Evolutionary conservation across 306 rosid genomes (phyloP).

Genomic region (Styphnolobium japonicum): DNA sequence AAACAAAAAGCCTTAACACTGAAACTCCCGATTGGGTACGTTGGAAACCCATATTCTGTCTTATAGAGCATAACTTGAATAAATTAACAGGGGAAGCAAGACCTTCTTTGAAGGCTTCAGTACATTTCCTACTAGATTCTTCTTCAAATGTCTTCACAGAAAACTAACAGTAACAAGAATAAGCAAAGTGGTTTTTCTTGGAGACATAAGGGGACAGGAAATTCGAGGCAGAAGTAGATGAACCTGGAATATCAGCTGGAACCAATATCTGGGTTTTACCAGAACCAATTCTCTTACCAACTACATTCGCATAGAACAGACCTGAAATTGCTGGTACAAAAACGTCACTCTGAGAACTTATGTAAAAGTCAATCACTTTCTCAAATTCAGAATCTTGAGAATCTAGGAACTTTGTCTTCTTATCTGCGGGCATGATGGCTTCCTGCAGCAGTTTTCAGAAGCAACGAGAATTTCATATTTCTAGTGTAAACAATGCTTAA

Average conservation of each 20-base stretch:
- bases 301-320: slow-evolving; percentile 78
- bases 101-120: slow-evolving; percentile 34
- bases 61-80: slow-evolving; percentile 7
- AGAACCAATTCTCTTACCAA: slow-evolving; percentile 73
- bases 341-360: slow-evolving; percentile 63
- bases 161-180: slow-evolving; percentile 66
- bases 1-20: background rate
- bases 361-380: slow-evolving; percentile 67
- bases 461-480: background rate
- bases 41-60: slow-evolving; percentile 9
- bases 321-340: slow-evolving; percentile 83
- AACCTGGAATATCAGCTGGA: slow-evolving; percentile 51
- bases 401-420: slow-evolving; percentile 54
- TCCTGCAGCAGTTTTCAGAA: slow-evolving; percentile 51
- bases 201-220: slow-evolving; percentile 65
- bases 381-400: slow-evolving; percentile 61
- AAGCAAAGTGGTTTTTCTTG: slow-evolving; percentile 79
- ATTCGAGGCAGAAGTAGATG: slow-evolving; percentile 47
- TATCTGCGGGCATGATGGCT: slow-evolving; percentile 72
- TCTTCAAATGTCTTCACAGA: background rate
- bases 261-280: slow-evolving; percentile 72
- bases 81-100: slow-evolving; percentile 14
- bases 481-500: background rate
- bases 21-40: slow-evolving; percentile 22
- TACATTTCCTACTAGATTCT: background rate